Base-by-base conservation (phyloP, 441 rosid genomes). In the Eruca vesicaria region DNA sequence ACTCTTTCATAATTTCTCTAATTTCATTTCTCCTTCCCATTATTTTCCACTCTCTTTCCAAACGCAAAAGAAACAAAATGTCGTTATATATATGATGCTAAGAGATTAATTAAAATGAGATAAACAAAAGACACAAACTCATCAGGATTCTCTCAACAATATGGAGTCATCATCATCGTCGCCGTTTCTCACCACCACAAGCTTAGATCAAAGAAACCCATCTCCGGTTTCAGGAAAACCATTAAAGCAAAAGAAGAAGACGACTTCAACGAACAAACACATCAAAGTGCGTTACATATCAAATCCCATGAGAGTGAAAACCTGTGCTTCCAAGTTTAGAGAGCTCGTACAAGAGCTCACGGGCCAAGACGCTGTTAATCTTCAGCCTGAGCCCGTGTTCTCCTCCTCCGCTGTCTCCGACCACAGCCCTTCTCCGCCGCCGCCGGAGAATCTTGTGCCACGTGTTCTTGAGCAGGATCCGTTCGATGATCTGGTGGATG, bases 261-360 rank as follows among this genome's bases (percentile, higher is more conserved):
- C 18, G 12, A 20, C 60, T n/a, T 36, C 78, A 19, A 73, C 21
- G 4, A 78, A n/a, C 58, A 79, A 79, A 66, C 33, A 69, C 10
- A 58, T 90, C 66, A 93, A 90, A 83, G 95, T 93, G 28, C 94
- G 90, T 29, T 88, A 93, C 84, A 93, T 93, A 31, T 90, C 97
- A 0, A 90, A 80, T 74, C 98, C 98, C 35, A 80, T 90, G 93
- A 93, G 83, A 82, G 88, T 93, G 28, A 32, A 83, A 68, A 89
- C 90, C 15, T 84, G 91, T 67, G 95, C 95, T 2, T 84, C 98
- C 1, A 77, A 87, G 66, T 93, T 93, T 31, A 84, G 97, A 72
- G 95, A 89, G 71, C 78, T 89, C 28, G 98, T 93, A 5, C 98
- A 93, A 76, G 89, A 91, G 57, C 98, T 93, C 71, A 93, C 98